Evolutionary conservation across 805 yeast genomes (phyloP).

Genomic region (Candida gorgasii): DNA sequence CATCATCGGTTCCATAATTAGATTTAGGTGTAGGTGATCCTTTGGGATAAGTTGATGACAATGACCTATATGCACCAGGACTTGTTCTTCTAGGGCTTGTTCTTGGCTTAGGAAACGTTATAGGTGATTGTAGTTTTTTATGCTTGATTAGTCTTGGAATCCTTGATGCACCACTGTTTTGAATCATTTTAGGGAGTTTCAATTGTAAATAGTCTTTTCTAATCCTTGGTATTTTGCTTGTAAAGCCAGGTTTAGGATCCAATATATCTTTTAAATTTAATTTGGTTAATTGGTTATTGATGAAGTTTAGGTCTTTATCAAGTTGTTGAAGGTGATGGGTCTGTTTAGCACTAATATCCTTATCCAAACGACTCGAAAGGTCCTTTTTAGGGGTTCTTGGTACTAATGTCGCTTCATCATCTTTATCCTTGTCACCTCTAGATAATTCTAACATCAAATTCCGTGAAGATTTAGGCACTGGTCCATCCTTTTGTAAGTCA

Average conservation of each 20-base stretch:
- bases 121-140: constrained; percentile 10
- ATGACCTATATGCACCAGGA: too few species aligned
- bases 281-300: neutral
- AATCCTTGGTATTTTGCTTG: constrained; percentile 27
- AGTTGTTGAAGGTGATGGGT: neutral
- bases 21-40: constrained; percentile 17
- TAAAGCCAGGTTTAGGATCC: constrained; percentile 9
- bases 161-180: constrained; percentile 16
- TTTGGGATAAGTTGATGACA: neutral
- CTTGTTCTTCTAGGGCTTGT: too few species aligned
- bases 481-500: constrained; percentile 18
- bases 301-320: constrained; percentile 2
- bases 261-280: constrained; percentile 10
- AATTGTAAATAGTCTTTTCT: constrained; percentile 19
- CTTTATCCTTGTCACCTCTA: neutral
- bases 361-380: neutral
- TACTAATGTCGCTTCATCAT: constrained; percentile 19
- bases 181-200: constrained; percentile 27
- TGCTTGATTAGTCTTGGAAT: constrained; percentile 32
- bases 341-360: neutral
- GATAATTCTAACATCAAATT: constrained; percentile 12
- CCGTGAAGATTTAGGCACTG: constrained; percentile 7
- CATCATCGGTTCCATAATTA: constrained; percentile 5
- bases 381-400: constrained; percentile 12
- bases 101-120: constrained; percentile 1